These are phyloP conservation scores for Aureobasidium sp. DNA, from an alignment of 2,329 filamentous ascomycete genomes.

Conservation along the genomic window DNA sequence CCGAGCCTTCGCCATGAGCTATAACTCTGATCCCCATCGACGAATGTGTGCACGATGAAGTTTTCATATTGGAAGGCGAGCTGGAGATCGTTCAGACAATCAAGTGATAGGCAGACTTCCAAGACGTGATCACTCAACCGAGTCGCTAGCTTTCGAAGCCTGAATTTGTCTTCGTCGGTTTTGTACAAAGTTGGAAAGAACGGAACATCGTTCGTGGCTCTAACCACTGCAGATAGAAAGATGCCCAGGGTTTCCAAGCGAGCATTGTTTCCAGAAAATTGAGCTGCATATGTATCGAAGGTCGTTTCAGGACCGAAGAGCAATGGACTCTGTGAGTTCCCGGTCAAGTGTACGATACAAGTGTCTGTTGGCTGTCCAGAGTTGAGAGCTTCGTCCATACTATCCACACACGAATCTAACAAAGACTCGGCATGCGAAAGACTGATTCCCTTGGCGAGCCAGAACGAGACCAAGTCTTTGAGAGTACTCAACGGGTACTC, in stretches of 20 bases:
- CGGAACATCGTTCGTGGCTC: constrained; percentile 29
- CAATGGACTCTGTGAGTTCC: constrained; percentile 19
- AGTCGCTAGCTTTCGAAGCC: constrained; percentile 27
- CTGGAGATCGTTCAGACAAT: constrained; percentile 40
- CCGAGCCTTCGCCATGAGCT: constrained; percentile 43
- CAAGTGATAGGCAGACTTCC: constrained; percentile 29
- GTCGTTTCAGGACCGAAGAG: background rate
- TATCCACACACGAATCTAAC: constrained; percentile 21
- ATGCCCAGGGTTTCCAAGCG: constrained; percentile 38
- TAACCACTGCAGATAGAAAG: constrained; percentile 34
- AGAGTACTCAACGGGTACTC: constrained; percentile 18
- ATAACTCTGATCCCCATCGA: constrained; percentile 43
- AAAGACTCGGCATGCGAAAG: constrained; percentile 25
- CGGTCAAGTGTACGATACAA: constrained; percentile 11
- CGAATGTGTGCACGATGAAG: constrained; percentile 39
- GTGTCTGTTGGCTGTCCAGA: constrained; percentile 7
- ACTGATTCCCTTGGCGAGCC: constrained; percentile 24
- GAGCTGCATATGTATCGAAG: constrained; percentile 16
- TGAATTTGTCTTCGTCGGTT: constrained; percentile 3
- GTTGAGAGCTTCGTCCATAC: constrained; percentile 18
- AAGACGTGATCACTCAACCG: constrained; percentile 33
- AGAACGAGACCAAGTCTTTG: constrained; percentile 22
- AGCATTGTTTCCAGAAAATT: constrained; percentile 22
- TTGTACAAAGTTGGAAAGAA: constrained; percentile 28
- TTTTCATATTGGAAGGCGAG: constrained; percentile 42